Evolutionary conservation across 176 grass and related monocot species (phyloP).

Genomic region (Ensete ventricosum): DNA sequence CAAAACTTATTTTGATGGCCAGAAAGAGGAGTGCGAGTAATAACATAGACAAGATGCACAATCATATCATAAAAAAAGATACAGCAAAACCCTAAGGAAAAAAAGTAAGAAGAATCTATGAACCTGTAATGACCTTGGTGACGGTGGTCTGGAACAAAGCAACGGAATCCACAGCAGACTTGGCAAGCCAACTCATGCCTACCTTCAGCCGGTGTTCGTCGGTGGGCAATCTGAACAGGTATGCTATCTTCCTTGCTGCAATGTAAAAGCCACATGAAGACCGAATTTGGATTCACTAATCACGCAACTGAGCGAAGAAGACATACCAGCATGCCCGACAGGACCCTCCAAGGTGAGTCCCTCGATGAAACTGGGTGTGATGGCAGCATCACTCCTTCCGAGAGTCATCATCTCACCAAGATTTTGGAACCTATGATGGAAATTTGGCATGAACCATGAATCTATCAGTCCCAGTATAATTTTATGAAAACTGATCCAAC

Average conservation of each 20-base stretch:
- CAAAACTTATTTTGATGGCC: no score
- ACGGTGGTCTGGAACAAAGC: constrained; percentile 62
- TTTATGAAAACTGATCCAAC: no score
- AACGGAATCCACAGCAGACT: constrained; percentile 55
- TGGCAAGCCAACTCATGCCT: constrained; percentile 83
- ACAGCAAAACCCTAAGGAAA: background rate
- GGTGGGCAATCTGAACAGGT: constrained; percentile 84
- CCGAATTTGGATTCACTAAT: background rate
- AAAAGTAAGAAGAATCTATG: constrained; percentile 14
- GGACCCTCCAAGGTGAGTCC: constrained; percentile 85
- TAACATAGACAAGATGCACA: background rate
- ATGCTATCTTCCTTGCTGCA: constrained; percentile 85
- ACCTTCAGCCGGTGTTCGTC: constrained; percentile 86
- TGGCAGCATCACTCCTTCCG: constrained; percentile 60
- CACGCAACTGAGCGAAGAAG: background rate
- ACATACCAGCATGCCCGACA: constrained; percentile 76
- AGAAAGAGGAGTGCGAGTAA: background rate
- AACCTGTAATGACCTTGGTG: constrained; percentile 38
- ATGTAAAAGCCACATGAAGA: background rate
- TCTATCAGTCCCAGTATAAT: no score
- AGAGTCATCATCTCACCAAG: constrained; percentile 99
- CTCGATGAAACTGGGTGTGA: constrained; percentile 84
- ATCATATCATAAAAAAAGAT: background rate
- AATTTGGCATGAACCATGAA: background rate
- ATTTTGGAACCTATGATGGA: constrained; percentile 71